Evolutionary conservation across 2,329 filamentous ascomycete species (phyloP).

Genomic region (Alternaria brassicicola): DNA sequence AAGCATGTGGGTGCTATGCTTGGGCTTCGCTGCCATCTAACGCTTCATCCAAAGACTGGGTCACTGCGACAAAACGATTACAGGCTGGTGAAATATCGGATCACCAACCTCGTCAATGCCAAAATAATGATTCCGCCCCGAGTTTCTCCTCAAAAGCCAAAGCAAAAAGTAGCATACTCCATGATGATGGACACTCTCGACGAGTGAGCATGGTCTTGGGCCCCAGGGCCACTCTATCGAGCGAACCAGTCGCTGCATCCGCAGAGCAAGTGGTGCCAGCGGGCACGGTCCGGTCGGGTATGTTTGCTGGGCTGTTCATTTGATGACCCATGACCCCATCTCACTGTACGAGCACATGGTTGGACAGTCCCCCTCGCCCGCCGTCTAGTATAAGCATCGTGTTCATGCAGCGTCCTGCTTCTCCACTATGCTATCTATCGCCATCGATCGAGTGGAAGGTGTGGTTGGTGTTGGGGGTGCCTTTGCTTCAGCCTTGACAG

Average conservation of each 20-base stretch:
- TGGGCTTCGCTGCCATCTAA: conserved; percentile 11
- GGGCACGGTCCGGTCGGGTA: conserved; percentile 4
- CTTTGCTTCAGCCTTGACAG: conserved; percentile 35
- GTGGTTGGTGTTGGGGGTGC: conserved; percentile 47
- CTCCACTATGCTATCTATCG: conserved; percentile 49
- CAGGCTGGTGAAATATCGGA: neutral
- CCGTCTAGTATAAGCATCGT: neutral
- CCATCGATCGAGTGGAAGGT: conserved; percentile 47
- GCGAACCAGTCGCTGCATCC: conserved; percentile 1
- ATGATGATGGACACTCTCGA: neutral
- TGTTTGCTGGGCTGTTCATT: conserved; percentile 3
- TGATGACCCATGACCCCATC: neutral
- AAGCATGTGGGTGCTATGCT: neutral
- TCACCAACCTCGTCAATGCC: conserved; percentile 20
- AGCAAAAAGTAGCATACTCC: conserved; percentile 4
- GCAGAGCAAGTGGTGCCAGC: conserved; percentile 4
- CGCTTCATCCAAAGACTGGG: neutral
- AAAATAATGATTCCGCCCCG: conserved; percentile 15
- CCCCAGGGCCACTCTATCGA: conserved; percentile 2
- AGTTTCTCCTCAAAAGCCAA: neutral
- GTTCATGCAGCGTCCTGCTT: conserved; percentile 45
- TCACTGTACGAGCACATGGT: neutral
- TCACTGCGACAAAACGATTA: conserved; percentile 1
- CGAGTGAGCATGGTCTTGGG: neutral
- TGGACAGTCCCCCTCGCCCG: neutral